phyloP scores from a whole-genome alignment of 202 grass and related monocot genomes.

The Zoysia matrella region DNA sequence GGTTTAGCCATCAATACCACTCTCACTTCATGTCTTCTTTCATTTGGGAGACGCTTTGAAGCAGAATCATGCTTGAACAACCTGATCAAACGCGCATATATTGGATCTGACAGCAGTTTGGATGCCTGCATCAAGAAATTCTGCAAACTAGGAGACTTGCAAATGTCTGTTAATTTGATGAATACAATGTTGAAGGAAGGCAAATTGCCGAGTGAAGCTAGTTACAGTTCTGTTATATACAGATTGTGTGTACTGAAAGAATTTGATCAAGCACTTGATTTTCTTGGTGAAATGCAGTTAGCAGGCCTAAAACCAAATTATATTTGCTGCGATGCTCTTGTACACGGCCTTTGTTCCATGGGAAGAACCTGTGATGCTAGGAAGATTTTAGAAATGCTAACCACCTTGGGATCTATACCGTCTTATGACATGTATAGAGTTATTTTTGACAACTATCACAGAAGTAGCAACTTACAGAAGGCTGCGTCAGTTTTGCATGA shows the following conservation, averaged over 20 bases:
- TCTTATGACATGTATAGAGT: constrained; percentile 76
- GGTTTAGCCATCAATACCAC: constrained; percentile 59
- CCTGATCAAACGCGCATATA: constrained; percentile 46
- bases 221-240: constrained; percentile 69
- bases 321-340: constrained; percentile 59
- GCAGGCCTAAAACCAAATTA: constrained; percentile 57
- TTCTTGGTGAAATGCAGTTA: constrained; percentile 77
- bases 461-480: constrained; percentile 61
- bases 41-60: constrained; percentile 59
- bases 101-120: constrained; percentile 42
- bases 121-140: constrained; percentile 69
- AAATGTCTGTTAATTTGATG: constrained; percentile 67
- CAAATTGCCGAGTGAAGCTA: constrained; percentile 61
- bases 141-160: constrained; percentile 54
- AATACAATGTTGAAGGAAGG: constrained; percentile 83
- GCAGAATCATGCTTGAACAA: constrained; percentile 68
- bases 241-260: constrained; percentile 55
- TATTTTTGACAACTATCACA: constrained; percentile 73
- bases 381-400: constrained; percentile 61
- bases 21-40: constrained; percentile 61
- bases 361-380: constrained; percentile 76
- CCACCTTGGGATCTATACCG: constrained; percentile 46
- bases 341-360: constrained; percentile 61
- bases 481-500: constrained; percentile 72
- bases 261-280: constrained; percentile 71